Base-by-base conservation (phyloP, 2,329 filamentous ascomycete species). In the Xylariaceae sp. region DNA sequence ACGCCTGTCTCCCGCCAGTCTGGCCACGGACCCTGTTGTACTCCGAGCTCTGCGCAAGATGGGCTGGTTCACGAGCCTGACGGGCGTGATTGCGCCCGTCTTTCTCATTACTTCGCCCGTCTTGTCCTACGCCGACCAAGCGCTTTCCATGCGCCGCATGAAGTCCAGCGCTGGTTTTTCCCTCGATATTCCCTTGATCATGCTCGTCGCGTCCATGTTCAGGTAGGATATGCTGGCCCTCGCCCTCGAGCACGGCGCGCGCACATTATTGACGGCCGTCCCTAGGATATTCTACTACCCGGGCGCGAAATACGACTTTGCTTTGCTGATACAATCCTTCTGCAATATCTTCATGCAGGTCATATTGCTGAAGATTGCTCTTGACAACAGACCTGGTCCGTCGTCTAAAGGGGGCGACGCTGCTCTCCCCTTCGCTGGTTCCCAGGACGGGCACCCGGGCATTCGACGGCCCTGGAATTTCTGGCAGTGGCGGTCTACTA, bases 401-500 rank as follows among this genome's bases (percentile, higher is more conserved):
- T 75, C 80, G 5, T 74, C 76, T 45, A 83, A 81, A 67, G 81
- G 81, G 36, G 81, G 82, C 49, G 81, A 83, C 44, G 73, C 77
- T 6, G 73, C 76, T 2, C 55, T 74, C 18, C 87, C 88, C 11
- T 90, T 91, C 65, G 74, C 79, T 2, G 79, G 77, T 18, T 62
- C 72, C 7, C 66, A 74, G 36, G 71, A 75, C 54, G 70, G 65
- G 10, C 58, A 65, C 38, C 69, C 57, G 49, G 68, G 66, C 49
- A 69, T 68, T 40, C 75, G 73, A 53, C 75, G 88, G 19, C 88
- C 88, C 1, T 91, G 84, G 64, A 80, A 83, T 61, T 92, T 92
- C 66, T 92, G 89, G 89, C 87, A 89, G 68, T 92, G 89, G 89
- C 78, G 82, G 49, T 81, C 80, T 17, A 76, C 83, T 6, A 83